Evolutionary conservation across 352 stramenopile species (phyloP).

Genomic region (Phytopythium chamaehyphon): DNA sequence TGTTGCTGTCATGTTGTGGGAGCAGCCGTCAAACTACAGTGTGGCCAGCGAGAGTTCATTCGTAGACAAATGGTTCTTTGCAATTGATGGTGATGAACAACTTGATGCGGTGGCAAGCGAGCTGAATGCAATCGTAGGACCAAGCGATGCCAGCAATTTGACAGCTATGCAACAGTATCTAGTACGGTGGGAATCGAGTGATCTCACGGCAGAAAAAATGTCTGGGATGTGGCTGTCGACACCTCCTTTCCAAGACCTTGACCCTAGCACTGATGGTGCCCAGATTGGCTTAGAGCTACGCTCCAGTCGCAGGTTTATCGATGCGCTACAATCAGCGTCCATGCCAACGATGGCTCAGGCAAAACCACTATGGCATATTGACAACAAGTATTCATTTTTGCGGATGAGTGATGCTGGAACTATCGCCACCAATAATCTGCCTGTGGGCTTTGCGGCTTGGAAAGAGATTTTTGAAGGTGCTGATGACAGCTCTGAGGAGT

Average conservation of each 20-base stretch:
- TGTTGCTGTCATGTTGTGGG: slow-evolving; percentile 31
- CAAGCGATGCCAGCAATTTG: slow-evolving; percentile 14
- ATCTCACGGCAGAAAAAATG: slow-evolving; percentile 22
- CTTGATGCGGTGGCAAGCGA: slow-evolving; percentile 16
- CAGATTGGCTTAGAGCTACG: slow-evolving; percentile 58
- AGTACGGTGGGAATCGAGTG: slow-evolving; percentile 41
- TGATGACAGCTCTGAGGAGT: slow-evolving; percentile 46
- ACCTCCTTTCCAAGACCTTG: slow-evolving; percentile 36
- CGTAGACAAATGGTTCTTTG: slow-evolving; percentile 42
- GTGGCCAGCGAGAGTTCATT: slow-evolving; percentile 37
- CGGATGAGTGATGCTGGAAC: slow-evolving; percentile 8
- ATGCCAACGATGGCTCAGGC: slow-evolving; percentile 37
- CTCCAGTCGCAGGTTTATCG: slow-evolving; percentile 20
- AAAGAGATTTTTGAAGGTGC: slow-evolving; percentile 50
- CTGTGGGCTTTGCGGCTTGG: slow-evolving; percentile 51
- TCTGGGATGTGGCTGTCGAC: slow-evolving; percentile 36
- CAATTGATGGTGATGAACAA: slow-evolving; percentile 19
- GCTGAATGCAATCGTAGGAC: slow-evolving; percentile 13
- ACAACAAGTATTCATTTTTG: slow-evolving; percentile 44
- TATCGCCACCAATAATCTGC: no score
- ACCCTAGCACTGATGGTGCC: slow-evolving; percentile 18
- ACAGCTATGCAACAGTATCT: slow-evolving; percentile 33
- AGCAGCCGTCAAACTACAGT: slow-evolving; percentile 20
- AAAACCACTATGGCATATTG: slow-evolving; percentile 32
- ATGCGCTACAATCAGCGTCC: neutral